Percentiles rank a stretch among this genome's conserved stretches.
Evolutionary conservation across 495 filamentous ascomycete genomes (phyloP).

Genomic region (Penicillium bialowiezense): DNA sequence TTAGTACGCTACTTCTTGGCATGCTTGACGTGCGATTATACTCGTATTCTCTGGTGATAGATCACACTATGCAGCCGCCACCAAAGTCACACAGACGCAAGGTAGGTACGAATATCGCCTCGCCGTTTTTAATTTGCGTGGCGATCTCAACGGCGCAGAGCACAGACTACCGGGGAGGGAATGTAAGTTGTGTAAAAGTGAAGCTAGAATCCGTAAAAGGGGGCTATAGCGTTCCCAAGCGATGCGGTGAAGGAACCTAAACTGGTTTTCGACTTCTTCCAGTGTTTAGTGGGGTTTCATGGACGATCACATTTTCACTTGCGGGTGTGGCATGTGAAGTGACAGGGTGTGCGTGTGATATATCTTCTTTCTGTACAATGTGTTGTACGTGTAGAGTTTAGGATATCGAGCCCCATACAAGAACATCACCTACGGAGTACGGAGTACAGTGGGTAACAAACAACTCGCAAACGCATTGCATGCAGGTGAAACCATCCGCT

Average conservation of each 20-base stretch:
- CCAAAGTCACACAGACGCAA: neutral
- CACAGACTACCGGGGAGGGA: neutral
- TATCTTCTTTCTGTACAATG: too few species aligned
- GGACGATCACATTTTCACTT: neutral
- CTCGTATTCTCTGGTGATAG: neutral
- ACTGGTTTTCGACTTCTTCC: neutral
- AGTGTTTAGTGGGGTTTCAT: neutral
- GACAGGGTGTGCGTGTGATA: too few species aligned
- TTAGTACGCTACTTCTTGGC: too few species aligned
- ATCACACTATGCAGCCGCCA: neutral
- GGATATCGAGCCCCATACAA: neutral
- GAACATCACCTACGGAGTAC: neutral
- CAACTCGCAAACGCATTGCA: too few species aligned
- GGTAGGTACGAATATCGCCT: too few species aligned
- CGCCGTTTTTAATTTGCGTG: conserved; percentile 1
- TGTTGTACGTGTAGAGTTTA: too few species aligned
- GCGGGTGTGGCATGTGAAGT: too few species aligned
- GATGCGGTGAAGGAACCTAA: neutral
- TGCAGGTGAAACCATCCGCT: too few species aligned
- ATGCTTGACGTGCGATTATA: neutral
- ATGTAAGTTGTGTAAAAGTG: neutral
- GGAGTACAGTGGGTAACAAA: too few species aligned
- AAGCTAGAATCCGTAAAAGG: neutral
- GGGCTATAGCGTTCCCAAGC: neutral
- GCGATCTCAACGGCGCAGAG: conserved; percentile 2